Base-by-base conservation (phyloP, 257 asterid genomes). In the Scutellaria barbata region DNA sequence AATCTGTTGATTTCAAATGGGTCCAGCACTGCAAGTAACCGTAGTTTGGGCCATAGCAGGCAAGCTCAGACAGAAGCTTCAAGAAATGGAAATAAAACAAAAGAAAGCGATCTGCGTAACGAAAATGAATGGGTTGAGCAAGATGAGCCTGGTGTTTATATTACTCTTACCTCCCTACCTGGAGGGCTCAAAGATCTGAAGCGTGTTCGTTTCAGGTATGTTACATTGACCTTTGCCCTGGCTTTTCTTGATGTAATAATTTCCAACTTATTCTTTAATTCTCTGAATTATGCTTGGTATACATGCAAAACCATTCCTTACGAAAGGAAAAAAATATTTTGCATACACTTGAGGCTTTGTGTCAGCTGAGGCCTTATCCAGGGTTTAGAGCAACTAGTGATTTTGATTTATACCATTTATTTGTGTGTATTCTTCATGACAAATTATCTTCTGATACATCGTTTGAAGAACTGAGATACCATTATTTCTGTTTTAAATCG, bases 151-250 rank as follows among this genome's bases (percentile, higher is more conserved):
- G 98, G 98, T 55, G 98, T 94, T 61, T 94, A 94, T 79, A 94
- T 94, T 35, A 90, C 98, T 22, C 98, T 90, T 60, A 87, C 97
- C 74, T 87, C 97, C 73, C 83, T 94, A 75, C 89, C 97, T 40
- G 97, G 95, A 52, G 98, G 98, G 51, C 83, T 81, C 75, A 94
- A 89, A 73, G 98, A 94, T 74, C 86, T 94, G 69, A 94, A 94
- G 74, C 92, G 98, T 67, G 98, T 94, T 75, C 96, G 98, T 79
- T 94, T 94, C 96, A 94, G 98, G 98, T 94, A 81, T 66, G 79
- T 75, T 40, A 17, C 73, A 30, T 66, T 46, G 65, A 52, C 53
- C 69, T 74, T 35, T 76, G 18, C 18, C 50, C 66, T 55, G 35
- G 11, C 14, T 58, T 33, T 51, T 39, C 42, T 33, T 46, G 10